phyloP scores from a whole-genome alignment of 257 asterid genomes.

The Coffea canephora region DNA sequence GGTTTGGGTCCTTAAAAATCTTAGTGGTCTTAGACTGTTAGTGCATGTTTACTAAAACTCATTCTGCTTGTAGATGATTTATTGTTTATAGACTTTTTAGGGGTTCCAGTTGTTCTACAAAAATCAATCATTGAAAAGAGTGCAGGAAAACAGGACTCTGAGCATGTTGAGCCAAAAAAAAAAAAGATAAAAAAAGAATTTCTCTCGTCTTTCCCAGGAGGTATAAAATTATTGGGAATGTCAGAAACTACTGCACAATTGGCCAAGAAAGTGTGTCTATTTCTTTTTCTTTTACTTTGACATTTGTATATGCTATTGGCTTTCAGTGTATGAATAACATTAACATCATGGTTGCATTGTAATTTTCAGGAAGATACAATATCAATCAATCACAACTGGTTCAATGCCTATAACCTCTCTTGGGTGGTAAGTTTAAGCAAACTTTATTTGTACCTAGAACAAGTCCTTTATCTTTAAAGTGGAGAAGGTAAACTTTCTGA shows the following conservation, averaged over 20 bases:
- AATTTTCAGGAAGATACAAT: conserved; percentile 84
- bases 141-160: neutral
- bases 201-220: neutral
- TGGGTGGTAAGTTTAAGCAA: conserved; percentile 69
- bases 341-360: conserved; percentile 14
- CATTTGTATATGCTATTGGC: neutral
- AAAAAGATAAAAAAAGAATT: neutral
- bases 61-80: too few species aligned
- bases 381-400: conserved; percentile 98
- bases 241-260: neutral
- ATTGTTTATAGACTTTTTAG: neutral
- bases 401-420: conserved; percentile 67
- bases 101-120: neutral
- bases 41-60: neutral
- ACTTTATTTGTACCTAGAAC: neutral
- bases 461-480: neutral
- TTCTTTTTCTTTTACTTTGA: neutral
- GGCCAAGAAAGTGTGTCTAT: neutral
- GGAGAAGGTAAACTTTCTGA: neutral
- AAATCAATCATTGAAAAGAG: neutral
- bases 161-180: neutral
- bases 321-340: conserved; percentile 1
- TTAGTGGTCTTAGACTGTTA: neutral
- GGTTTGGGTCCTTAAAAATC: neutral
- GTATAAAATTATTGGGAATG: neutral